These are phyloP conservation scores for Geranomyces variabilis DNA, from an alignment of 192 early-diverging fungal species.

Conservation along the genomic window DNA sequence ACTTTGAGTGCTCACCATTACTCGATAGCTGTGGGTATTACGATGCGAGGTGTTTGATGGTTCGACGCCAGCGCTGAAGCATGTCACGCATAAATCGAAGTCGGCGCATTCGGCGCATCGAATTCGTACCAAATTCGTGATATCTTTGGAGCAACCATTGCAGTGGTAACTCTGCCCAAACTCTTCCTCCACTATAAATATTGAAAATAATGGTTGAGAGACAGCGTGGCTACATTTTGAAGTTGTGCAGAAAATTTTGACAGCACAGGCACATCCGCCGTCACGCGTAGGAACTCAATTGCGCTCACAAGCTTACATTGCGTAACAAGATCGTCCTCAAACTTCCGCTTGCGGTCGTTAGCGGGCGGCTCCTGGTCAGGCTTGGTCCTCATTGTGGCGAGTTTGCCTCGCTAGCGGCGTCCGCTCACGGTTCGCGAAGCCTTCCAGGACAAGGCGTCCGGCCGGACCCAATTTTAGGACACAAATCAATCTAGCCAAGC, in stretches of 20 bases:
- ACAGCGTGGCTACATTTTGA: neutral
- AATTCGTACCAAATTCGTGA: conserved; percentile 88
- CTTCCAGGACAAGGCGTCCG: no score
- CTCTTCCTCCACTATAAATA: conserved; percentile 35
- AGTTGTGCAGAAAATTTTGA: neutral
- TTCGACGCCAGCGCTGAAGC: conserved; percentile 87
- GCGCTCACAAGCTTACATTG: conserved; percentile 3
- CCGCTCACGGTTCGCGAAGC: no score
- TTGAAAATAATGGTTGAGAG: no score
- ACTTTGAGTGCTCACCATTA: conserved; percentile 78
- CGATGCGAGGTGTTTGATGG: conserved; percentile 68
- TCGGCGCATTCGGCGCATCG: conserved; percentile 73
- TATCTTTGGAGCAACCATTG: conserved; percentile 86
- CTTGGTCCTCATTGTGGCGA: conserved; percentile 13
- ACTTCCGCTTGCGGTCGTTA: conserved; percentile 1
- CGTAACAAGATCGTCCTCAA: conserved; percentile 9
- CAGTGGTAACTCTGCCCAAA: conserved; percentile 64
- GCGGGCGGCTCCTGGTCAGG: neutral
- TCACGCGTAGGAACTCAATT: no score
- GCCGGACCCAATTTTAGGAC: no score
- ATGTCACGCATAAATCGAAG: conserved; percentile 93
- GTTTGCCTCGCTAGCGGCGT: no score
- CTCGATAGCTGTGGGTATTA: conserved; percentile 84
- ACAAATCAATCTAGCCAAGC: no score
- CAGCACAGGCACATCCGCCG: neutral